Evolutionary conservation across 176 grass and related monocot species (phyloP).

Genomic region (Oryza nivara): DNA sequence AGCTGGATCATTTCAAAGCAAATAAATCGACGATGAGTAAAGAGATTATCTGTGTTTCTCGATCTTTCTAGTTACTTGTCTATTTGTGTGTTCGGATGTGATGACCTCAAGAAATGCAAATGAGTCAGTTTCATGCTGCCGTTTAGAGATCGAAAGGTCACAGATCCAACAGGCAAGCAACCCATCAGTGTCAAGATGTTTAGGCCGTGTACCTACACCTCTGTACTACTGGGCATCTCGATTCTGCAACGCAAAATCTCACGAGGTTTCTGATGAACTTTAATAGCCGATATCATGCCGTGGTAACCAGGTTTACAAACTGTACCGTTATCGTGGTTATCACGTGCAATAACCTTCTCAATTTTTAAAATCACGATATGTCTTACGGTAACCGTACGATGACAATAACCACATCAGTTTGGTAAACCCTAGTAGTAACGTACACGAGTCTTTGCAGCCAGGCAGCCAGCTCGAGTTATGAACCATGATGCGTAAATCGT

Average conservation of each 20-base stretch:
- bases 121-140: not conserved
- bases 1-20: constrained; percentile 25
- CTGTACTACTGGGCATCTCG: not conserved
- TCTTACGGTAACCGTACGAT: no score
- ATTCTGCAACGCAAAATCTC: not conserved
- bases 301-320: no score
- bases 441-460: not conserved
- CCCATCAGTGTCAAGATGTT: not conserved
- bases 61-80: not conserved
- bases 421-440: no score
- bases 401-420: no score
- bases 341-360: no score
- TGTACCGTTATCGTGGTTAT: no score
- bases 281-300: no score
- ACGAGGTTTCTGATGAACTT: not conserved
- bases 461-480: not conserved
- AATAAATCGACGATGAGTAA: constrained; percentile 5
- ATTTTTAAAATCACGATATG: no score
- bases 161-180: not conserved
- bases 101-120: not conserved
- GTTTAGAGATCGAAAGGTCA: not conserved
- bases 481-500: no score
- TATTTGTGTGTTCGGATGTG: not conserved
- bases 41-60: not conserved
- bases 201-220: not conserved